Base-by-base conservation (phyloP, 257 asterid genomes). In the Ilex aquifolium region DNA sequence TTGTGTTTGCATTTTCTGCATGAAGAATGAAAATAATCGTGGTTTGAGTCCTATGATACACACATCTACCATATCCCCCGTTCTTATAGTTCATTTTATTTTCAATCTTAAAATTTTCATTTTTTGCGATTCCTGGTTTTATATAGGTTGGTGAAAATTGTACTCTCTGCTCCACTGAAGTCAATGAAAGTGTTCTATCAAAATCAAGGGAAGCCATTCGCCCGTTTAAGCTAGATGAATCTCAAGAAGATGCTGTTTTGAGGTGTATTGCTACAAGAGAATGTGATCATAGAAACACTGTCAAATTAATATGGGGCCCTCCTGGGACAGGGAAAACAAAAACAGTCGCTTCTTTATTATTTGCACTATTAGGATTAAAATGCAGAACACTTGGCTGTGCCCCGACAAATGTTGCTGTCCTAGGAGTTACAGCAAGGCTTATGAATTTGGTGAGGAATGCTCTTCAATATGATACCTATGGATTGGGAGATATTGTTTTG, bases 281-380 rank as follows among this genome's bases (percentile, higher is more conserved):
- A 55, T 88, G 96, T 31, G 17, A 10, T 52, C 92, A 88, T 39
- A 59, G 36, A 42, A 79, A 69, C 16, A 63, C 70, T 5, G 74
- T 78, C 21, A 82, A 74, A 73, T 83, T 88, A 67, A 78, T 83
- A 31, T 85, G 96, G 96, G 96, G 96, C 59, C 96, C 96, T 2
- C 96, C 95, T 2, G 96, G 96, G 57, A 88, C 96, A 0, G 95
- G 95, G 30, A 88, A 88, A 61, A 88, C 91, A 0, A 88, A 72
- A 49, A 88, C 96, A 7, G 64, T 77, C 11, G 77, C 88, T 13
- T 62, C 88, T 3, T 59, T 88, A 14, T 57, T 80, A 21, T 65
- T 72, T 31, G 42, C 61, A 7, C 77, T 88, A 59, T 63, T 78
- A 5, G 50, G 70, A 60, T 56, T 69, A 68, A 76, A 72, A 62